These are phyloP conservation scores for Mycena floridula DNA, from an alignment of 768 basidiomycete species.

Conservation along the genomic window DNA sequence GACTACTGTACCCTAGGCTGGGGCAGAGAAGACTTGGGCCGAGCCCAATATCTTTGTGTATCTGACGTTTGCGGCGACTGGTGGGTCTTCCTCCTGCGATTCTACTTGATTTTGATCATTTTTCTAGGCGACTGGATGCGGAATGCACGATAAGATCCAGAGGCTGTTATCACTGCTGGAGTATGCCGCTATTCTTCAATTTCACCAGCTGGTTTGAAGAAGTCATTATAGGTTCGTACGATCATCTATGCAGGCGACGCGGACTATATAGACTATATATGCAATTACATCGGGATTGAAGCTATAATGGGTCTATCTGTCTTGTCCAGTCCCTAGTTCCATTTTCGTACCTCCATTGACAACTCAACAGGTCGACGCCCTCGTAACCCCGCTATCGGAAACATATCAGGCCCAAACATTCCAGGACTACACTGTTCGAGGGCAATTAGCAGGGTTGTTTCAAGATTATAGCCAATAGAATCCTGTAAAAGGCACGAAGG, in stretches of 20 bases:
- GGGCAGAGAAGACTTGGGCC: constrained; percentile 37
- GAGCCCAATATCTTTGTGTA: constrained; percentile 36
- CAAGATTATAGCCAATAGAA: too few species aligned
- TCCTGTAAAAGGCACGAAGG: too few species aligned
- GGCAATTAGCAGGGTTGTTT: constrained; percentile 21
- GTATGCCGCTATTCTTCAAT: constrained; percentile 20
- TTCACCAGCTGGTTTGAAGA: not conserved
- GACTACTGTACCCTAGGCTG: too few species aligned
- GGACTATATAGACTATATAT: constrained; percentile 52
- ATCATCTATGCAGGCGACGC: constrained; percentile 55
- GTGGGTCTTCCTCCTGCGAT: constrained; percentile 13
- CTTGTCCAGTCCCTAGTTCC: not conserved
- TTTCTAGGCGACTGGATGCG: constrained; percentile 54
- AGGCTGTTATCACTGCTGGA: constrained; percentile 53
- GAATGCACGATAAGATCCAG: constrained; percentile 39
- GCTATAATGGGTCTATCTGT: constrained; percentile 34
- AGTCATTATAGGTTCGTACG: constrained; percentile 28
- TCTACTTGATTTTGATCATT: not conserved
- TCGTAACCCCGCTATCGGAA: constrained; percentile 39
- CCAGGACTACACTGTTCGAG: constrained; percentile 42
- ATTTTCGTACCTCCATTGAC: not conserved
- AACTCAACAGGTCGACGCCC: constrained; percentile 32
- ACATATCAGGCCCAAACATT: constrained; percentile 37
- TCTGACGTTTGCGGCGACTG: constrained; percentile 38
- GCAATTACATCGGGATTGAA: constrained; percentile 52